Base-by-base conservation (phyloP, 176 grass and related monocot genomes). In the Oryza glaberrima region DNA sequence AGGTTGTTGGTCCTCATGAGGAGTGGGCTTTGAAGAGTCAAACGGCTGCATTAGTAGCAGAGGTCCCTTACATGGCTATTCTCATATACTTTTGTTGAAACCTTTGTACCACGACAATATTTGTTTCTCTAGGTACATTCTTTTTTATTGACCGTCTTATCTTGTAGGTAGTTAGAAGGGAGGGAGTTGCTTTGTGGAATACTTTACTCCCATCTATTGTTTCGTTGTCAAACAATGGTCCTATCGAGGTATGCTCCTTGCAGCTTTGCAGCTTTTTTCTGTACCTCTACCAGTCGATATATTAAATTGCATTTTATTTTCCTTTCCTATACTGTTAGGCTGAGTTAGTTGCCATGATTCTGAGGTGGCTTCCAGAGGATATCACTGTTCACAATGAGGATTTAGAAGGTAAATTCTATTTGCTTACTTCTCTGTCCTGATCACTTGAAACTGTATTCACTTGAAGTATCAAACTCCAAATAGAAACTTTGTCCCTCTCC, bases 1-100 rank as follows among this genome's bases (percentile, higher is more conserved):
- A 95, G 70, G 89, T 95, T 87, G 88, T 94, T 79, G 90, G 88
- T 63, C 91, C 90, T 70, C 81, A 82, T 17, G 96, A 98, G 80
- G 89, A 91, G 79, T 98, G 96, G 96, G 96, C 96, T 65, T 90
- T 98, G 86, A 98, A 95, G 93, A 98, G 96, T 92, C 96, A 98
- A 88, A 98, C 92, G 43, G 86, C 96, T 73, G 96, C 91, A 79
- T 94, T 98, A 88, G 89, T 95, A 49, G 96, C 96, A 13, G 96
- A 98, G 96, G 96, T 98, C 35, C 9, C 75, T 69, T 83, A 61
- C 20, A 25, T 82, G 79, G 19, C 75, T 78, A 63, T 81, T 74
- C 47, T 72, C 17, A 35, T 74, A 75, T 51, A 38, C 66, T 63
- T 86, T 34, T 54, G 15, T 66, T 84, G 49, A 82, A 74, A 38